Evolutionary conservation across 345 rosid genomes (phyloP), one percentile per base, ranked within the genome.

Genomic region (Eutrema japonicum): DNA sequence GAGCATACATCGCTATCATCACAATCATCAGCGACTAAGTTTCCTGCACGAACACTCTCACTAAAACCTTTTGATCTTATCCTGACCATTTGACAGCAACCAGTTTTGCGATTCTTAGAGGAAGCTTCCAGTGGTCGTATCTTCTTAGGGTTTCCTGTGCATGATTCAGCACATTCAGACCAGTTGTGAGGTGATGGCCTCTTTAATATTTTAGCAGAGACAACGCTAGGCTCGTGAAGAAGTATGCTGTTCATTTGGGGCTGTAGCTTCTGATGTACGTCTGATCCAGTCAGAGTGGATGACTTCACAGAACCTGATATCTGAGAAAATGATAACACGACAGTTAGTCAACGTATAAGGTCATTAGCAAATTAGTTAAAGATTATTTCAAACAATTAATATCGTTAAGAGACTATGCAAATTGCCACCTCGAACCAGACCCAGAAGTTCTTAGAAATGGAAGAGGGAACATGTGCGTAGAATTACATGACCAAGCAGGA

Each of bases 1-100:
- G 96, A 92, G 76, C 88, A 82, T 70, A 75, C 62, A 72, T 76
- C 80, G 35, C 77, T 80, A 75, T 85, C 76, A 70, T 75, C 74
- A 76, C 80, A 49, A 58, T 46, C 80, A 75, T 60, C 73, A 70
- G 74, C 30, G 32, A 63, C 78, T 40, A 54, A 55, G 66, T 64
- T 73, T 78, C 72, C 81, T 51, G 71, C 42, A 70, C 59, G 57
- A 58, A 62, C 79, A 48, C 53, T 77, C 56, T 63, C 67, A 66
- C 70, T 33, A 48, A 67, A 63, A 32, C 71, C 73, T 59, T 35
- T 77, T 73, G 77, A 74, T 63, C 82, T 80, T 74, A 83, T 72
- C 76, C 83, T 84, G 78, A 76, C 86, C 71, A 73, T 36, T 71
- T 77, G 82, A 78, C 69, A 29, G 81, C 57, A 68, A 61, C 74